Base-by-base conservation (phyloP, 208 protist genomes). In the Crithidia brevicula region DNA sequence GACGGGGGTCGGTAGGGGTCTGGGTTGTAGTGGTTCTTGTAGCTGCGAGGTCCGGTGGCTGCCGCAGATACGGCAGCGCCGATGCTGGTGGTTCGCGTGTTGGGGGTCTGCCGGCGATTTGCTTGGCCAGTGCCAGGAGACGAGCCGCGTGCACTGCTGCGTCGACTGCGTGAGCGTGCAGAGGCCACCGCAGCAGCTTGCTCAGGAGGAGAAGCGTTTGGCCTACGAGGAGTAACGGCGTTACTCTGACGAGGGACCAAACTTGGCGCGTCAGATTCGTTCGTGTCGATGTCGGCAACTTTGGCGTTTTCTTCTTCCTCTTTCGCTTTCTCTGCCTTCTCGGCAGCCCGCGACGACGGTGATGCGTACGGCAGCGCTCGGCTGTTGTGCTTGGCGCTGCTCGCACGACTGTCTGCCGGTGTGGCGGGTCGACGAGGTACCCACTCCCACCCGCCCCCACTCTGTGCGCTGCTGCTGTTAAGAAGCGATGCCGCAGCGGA, bases 381-480 rank as follows among this genome's bases (percentile, higher is more conserved):
- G 18, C 56, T 62, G 42, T 6, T 16, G 58, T 20, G 20, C 13
- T 28, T 52, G 3, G 25, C n/a, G 30, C n/a, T 64, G 30, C 58
- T 64, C n/a, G n/a, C 9, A 5, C 45, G 43, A 52, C 43, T 64
- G 38, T 38, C 40, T 3, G 43, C n/a, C 20, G 58, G 58, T 38
- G 58, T 52, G 4, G 58, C 30, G n/a, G 23, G 27, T 4, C 27
- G 40, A 3, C 40, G 58, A 2, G 43, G 58, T 4, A 15, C 58
- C 40, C 58, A 64, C 58, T 64, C 58, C 58, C 58, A 64, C 13
- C 58, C 58, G 1, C 15, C 45, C 10, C 28, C 46, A 45, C n/a
- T 28, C n/a, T n/a, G n/a, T n/a, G n/a, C n/a, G n/a, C n/a, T n/a
- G n/a, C n/a, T n/a, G n/a, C n/a, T n/a, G n/a, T n/a, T n/a, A n/a